Evolutionary conservation across 495 filamentous ascomycete species (phyloP), one percentile per base, ranked within the genome.

Genomic region (Bathelium albidoporum): DNA sequence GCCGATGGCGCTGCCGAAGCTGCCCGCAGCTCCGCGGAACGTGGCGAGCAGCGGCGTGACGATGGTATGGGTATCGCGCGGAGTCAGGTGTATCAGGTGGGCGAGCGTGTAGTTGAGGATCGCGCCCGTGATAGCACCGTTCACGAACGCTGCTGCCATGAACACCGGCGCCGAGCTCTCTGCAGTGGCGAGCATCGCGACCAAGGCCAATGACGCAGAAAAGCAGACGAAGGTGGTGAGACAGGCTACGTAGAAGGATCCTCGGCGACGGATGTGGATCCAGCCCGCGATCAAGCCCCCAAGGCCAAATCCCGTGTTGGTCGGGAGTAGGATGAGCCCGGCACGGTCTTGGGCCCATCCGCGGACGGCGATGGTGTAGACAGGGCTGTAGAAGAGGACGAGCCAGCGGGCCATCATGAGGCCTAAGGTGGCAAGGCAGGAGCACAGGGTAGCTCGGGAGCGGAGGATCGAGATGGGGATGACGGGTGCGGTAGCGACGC

Each of bases 321-420:
- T 91, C 0, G 89, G 87, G 58, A 91, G 81, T 2, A 93, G 76
- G 34, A 91, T 86, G 20, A 85, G 77, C 0, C 89, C 89, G 1
- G 87, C 87, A 0, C 79, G 73, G 2, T 86, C 86, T 2, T 87
- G 84, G 11, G 76, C 72, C 78, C 87, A 86, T 59, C 79, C 80
- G 2, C 82, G 81, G 0, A 91, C 84, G 2, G 87, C 85, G 61
- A 91, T 82, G 5, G 87, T 83, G 67, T 89, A 90, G 32, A 87
- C 82, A 0, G 89, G 89, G 0, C 84, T 79, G 75, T 87, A 91
- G 73, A 90, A 91, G 7, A 93, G 76, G n/a, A 91, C 80, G 3
- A 78, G 76, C 88, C 87, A 91, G 44, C 89, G 85, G 4, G 86
- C 79, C 73, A 87, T 83, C 88, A 91, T 91, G 68, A 88, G 81